Evolutionary conservation across 2,329 filamentous ascomycete genomes (phyloP).

Genomic region (Pestalotiopsis sp.): DNA sequence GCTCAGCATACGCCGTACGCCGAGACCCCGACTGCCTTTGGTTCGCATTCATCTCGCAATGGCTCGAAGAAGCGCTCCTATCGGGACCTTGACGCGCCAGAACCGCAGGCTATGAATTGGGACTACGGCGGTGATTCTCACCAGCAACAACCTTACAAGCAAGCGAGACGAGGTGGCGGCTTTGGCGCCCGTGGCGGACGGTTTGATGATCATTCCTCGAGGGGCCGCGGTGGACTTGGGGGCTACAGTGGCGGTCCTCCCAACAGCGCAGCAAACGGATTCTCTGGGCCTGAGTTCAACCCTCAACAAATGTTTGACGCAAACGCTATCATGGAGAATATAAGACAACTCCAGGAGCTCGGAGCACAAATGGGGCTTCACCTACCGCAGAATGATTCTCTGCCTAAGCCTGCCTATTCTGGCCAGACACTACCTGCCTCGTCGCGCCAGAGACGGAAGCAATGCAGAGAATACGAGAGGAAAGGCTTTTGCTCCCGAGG

Average conservation of each 20-base stretch:
- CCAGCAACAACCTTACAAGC: constrained; percentile 52
- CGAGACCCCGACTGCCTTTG: constrained; percentile 12
- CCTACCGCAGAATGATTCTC: constrained; percentile 41
- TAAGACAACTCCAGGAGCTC: constrained; percentile 64
- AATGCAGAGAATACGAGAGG: constrained; percentile 71
- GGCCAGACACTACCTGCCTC: constrained; percentile 19
- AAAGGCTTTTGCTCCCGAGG: constrained; percentile 74
- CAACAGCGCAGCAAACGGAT: background rate
- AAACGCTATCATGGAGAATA: constrained; percentile 61
- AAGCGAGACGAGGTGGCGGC: constrained; percentile 55
- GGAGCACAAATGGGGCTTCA: constrained; percentile 50
- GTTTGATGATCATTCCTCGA: constrained; percentile 31
- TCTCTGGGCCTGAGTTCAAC: constrained; percentile 17
- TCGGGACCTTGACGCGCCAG: constrained; percentile 51
- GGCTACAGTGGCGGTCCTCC: background rate
- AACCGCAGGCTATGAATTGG: constrained; percentile 31
- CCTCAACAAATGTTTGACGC: constrained; percentile 43
- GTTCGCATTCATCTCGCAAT: constrained; percentile 16
- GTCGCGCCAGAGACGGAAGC: constrained; percentile 40
- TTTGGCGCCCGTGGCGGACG: constrained; percentile 36
- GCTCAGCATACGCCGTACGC: constrained; percentile 14
- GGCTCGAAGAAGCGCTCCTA: constrained; percentile 55
- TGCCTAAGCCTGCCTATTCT: constrained; percentile 33
- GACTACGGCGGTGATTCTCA: constrained; percentile 22
- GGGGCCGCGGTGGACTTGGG: constrained; percentile 23